Conservation (phyloP, 73 alveolate genomes). For the Paramecium bursaria region DNA sequence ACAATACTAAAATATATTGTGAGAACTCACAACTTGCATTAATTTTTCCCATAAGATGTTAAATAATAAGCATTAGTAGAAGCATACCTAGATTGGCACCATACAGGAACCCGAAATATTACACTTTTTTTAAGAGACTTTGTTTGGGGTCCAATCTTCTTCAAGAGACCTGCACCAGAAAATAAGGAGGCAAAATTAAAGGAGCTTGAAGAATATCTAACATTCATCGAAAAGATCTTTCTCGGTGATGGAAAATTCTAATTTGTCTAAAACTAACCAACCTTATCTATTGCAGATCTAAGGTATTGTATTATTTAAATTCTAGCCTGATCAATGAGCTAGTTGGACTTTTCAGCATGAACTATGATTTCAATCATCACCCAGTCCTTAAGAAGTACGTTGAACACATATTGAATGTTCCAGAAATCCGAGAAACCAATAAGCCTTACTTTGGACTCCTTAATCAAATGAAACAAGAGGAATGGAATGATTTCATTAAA, state of each 20-base stretch:
- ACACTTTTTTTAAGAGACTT: constrained; percentile 22
- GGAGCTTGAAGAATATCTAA: constrained; percentile 27
- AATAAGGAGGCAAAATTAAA: constrained; percentile 38
- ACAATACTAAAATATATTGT: constrained; percentile 32
- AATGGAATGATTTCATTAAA: too few relatives aligned
- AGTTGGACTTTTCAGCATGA: background rate
- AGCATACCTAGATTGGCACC: constrained; percentile 55
- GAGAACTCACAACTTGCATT: constrained; percentile 2
- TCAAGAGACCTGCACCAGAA: constrained; percentile 48
- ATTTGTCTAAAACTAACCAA: background rate
- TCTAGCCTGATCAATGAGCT: constrained; percentile 12
- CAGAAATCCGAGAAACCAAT: constrained; percentile 12
- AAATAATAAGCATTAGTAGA: constrained; percentile 6
- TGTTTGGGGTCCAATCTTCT: constrained; percentile 22
- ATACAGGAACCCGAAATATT: constrained; percentile 29
- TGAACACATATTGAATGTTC: background rate
- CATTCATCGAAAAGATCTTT: constrained; percentile 20
- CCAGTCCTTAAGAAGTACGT: background rate
- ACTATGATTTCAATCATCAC: constrained; percentile 10
- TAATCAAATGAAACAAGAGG: too few relatives aligned
- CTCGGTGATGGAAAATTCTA: constrained; percentile 37
- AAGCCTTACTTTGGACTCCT: constrained; percentile 4
- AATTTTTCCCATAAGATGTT: constrained; percentile 9
- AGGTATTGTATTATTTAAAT: constrained; percentile 1
- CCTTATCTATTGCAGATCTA: constrained; percentile 22